Evolutionary conservation across 352 stramenopile genomes (phyloP), one percentile per base, ranked within the genome.

Genomic region (Phytophthora pluvialis): DNA sequence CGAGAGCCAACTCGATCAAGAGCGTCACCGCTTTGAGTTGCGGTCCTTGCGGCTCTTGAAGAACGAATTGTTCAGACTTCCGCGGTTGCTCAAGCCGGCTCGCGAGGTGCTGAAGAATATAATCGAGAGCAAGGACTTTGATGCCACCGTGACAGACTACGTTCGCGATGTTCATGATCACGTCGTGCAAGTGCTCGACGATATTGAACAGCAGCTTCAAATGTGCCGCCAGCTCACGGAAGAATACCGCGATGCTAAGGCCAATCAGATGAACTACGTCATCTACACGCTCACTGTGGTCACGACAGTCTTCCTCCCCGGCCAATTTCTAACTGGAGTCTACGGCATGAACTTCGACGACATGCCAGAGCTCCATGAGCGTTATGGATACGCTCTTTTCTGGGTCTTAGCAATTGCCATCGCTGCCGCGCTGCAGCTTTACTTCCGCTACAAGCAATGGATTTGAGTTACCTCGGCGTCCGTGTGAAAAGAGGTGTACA

Each of bases 271-370:
- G 86, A 94, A 96, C 71, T 89, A 94, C 46, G 88, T 95, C 26
- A 93, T 97, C 53, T 96, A 96, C 75, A 94, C 83, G n/a, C 78
- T 97, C 26, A 96, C 88, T 35, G 89, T 96, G 50, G 81, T 95
- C 57, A 95, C 88, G n/a, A 94, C 86, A 5, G 85, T 95, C 2
- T 96, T 96, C 55, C 57, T 97, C 11, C 86, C 89, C 0, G 84
- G 84, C 28, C 89, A 97, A 65, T 97, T 97, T 58, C 71, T 97
- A 46, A 96, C 89, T 50, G 88, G 89, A 28, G 83, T 97, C 43
- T 96, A 94, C 54, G 88, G 90, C 47, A 96, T 96, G 90, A 96
- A 96, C 77, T 96, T 97, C 72, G 83, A 91, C 48, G 85, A 94
- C 50, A 96, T 96, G 86, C 86, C 86, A 1, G 88, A 97, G 71